Evolutionary conservation across 2,329 filamentous ascomycete genomes (phyloP).

Genomic region (Pseudocercospora fijiensis): DNA sequence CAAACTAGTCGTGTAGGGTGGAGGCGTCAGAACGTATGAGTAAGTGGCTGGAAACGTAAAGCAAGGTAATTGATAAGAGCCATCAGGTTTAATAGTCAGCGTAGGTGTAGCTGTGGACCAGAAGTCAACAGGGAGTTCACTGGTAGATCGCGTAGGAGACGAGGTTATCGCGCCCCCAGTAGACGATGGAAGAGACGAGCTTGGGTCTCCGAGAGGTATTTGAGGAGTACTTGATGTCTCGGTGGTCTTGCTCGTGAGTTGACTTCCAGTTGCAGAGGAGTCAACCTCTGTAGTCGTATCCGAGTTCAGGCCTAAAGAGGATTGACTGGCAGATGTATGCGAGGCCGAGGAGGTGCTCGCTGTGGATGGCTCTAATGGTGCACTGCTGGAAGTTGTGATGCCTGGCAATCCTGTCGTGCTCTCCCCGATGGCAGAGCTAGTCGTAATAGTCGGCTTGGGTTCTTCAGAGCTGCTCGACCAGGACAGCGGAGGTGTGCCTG

Average conservation of each 20-base stretch:
- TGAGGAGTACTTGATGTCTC: background rate
- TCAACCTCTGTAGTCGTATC: background rate
- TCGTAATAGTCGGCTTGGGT: background rate
- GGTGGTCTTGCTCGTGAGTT: no score
- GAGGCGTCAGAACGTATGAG: slow-evolving; percentile 6
- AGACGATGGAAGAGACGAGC: background rate
- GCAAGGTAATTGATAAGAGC: slow-evolving; percentile 18
- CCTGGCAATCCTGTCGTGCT: background rate
- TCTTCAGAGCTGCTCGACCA: background rate
- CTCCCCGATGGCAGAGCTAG: background rate
- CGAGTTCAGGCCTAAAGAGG: background rate
- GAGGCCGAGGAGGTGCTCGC: background rate
- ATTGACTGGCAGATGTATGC: background rate
- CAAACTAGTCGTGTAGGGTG: slow-evolving; percentile 15
- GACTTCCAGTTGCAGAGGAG: background rate
- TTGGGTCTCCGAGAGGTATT: background rate
- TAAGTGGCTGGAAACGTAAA: background rate
- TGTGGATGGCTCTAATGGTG: background rate
- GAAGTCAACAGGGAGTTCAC: background rate
- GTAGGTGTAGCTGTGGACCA: slow-evolving; percentile 15
- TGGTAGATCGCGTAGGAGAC: background rate
- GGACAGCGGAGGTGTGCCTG: background rate
- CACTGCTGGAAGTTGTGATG: background rate
- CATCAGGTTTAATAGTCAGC: slow-evolving; percentile 11
- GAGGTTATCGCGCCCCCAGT: no score